These are phyloP conservation scores for Crithidia thermophila DNA, from an alignment of 208 protist species.

Conservation along the genomic window DNA sequence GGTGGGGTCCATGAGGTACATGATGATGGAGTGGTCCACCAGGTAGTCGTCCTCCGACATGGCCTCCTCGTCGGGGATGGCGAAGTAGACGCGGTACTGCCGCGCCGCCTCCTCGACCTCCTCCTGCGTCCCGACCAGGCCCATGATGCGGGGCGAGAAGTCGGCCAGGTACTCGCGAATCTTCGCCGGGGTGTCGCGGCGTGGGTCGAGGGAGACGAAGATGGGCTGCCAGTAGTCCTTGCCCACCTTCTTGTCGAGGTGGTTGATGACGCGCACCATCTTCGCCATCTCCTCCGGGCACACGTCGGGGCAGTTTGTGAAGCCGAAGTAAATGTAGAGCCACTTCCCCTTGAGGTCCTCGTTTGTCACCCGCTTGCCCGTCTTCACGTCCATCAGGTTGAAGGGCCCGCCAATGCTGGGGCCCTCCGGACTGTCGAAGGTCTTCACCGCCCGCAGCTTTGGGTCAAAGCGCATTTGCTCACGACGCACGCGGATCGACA, in stretches of 20 bases:
- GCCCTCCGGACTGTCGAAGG: constrained; percentile 69
- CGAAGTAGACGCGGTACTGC: constrained; percentile 94
- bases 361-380: constrained; percentile 67
- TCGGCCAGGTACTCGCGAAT: constrained; percentile 90
- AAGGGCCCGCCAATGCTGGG: constrained; percentile 84
- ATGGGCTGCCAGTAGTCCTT: constrained; percentile 89
- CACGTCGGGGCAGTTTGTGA: constrained; percentile 97
- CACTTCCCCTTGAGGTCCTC: constrained; percentile 91
- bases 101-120: constrained; percentile 79
- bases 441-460: constrained; percentile 67
- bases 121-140: constrained; percentile 89
- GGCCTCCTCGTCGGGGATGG: constrained; percentile 69
- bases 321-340: constrained; percentile 97
- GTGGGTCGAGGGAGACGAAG: constrained; percentile 95
- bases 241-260: constrained; percentile 79
- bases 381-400: constrained; percentile 55
- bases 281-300: constrained; percentile 96
- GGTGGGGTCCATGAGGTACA: constrained; percentile 92
- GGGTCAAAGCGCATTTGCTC: constrained; percentile 86
- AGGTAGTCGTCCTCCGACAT: constrained; percentile 94
- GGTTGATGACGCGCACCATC: constrained; percentile 82
- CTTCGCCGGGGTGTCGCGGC: constrained; percentile 82
- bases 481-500: constrained; percentile 74
- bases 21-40: constrained; percentile 96
- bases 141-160: constrained; percentile 91